phyloP scores from a whole-genome alignment of 305 asterid species.

The Fraxinus greggii region DNA sequence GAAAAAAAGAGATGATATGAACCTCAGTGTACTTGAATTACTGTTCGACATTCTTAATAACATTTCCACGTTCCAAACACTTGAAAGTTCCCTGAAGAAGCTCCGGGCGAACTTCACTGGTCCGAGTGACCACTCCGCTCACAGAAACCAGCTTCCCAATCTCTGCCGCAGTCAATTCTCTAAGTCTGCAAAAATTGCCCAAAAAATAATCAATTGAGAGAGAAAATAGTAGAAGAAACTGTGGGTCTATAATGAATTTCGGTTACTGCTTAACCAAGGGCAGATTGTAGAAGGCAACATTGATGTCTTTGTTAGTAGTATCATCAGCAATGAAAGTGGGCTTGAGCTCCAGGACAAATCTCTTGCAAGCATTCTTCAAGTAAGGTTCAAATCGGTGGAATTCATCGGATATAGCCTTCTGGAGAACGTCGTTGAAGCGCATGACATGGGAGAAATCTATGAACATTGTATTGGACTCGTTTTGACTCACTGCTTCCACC shows the following conservation, averaged over 20 bases:
- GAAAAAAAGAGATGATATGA: neutral
- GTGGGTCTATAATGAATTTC: neutral
- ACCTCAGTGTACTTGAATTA: conserved; percentile 98
- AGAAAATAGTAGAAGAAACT: neutral
- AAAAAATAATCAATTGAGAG: neutral
- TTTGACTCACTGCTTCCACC: conserved; percentile 70
- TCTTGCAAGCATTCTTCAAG: conserved; percentile 81
- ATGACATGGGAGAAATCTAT: conserved; percentile 89
- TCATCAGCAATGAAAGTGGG: conserved; percentile 77
- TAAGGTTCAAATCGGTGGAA: conserved; percentile 75
- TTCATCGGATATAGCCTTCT: conserved; percentile 80
- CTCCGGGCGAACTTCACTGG: conserved; percentile 90
- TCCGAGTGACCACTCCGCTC: conserved; percentile 83
- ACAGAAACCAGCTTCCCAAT: conserved; percentile 88
- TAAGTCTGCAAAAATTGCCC: conserved; percentile 33
- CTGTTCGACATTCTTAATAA: conserved; percentile 74
- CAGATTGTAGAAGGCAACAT: conserved; percentile 78
- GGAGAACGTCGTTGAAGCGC: conserved; percentile 76
- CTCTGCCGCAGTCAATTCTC: conserved; percentile 80
- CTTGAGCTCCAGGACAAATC: conserved; percentile 72
- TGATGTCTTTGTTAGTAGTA: conserved; percentile 73
- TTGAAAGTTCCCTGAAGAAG: conserved; percentile 84
- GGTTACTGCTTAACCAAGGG: conserved; percentile 67
- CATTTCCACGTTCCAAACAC: conserved; percentile 84
- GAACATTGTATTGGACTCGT: conserved; percentile 87